phyloP scores from a whole-genome alignment of 2,329 filamentous ascomycete genomes.

The Fusarium sp. region DNA sequence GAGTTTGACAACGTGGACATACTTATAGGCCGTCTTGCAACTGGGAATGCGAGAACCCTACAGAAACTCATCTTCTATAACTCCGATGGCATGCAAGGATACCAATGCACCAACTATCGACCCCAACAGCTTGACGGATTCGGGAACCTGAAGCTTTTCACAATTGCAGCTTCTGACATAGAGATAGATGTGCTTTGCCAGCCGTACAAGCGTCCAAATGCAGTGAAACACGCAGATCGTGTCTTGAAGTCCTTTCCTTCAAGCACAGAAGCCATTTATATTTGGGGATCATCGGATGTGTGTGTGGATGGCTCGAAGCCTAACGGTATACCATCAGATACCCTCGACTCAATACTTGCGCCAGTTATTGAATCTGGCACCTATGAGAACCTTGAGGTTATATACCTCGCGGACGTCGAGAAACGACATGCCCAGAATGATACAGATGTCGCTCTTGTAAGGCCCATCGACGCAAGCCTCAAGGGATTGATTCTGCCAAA shows the following conservation, averaged over 20 bases:
- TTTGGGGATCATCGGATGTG: neutral
- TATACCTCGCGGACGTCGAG: constrained; percentile 24
- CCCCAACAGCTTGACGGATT: neutral
- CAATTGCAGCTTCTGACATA: neutral
- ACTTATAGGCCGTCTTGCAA: no score
- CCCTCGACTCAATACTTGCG: constrained; percentile 3
- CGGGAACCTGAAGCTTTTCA: neutral
- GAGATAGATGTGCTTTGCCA: neutral
- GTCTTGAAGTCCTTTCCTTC: neutral
- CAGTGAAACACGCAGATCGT: neutral
- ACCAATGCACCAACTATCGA: neutral
- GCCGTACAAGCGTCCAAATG: fast-evolving
- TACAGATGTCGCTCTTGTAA: fast-evolving
- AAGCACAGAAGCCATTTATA: constrained; percentile 5
- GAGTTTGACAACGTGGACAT: neutral
- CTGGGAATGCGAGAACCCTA: neutral
- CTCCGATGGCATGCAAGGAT: neutral
- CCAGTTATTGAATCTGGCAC: neutral
- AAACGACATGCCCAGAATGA: neutral
- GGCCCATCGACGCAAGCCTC: neutral
- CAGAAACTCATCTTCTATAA: constrained; percentile 19
- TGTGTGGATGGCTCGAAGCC: fast-evolving
- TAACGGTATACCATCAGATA: neutral
- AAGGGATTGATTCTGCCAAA: neutral
- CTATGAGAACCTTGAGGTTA: neutral